These are phyloP conservation scores for Neopestalotiopsis sp. DNA, from an alignment of 2,329 filamentous ascomycete genomes.

Conservation along the genomic window DNA sequence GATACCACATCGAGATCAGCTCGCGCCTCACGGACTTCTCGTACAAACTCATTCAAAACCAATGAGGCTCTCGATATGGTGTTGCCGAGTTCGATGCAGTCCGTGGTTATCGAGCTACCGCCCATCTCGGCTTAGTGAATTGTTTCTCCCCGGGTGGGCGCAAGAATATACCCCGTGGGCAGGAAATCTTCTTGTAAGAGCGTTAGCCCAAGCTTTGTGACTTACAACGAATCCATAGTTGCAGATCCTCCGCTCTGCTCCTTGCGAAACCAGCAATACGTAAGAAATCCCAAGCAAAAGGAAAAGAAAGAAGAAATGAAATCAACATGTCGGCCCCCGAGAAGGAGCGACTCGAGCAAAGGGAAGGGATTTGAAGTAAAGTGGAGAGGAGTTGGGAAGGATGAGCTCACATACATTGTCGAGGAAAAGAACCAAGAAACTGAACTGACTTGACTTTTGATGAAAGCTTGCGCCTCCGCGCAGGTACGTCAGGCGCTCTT, in stretches of 20 bases:
- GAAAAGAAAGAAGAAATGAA: not conserved
- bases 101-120: slow-evolving; percentile 42
- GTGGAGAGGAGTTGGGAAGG: slow-evolving; percentile 4
- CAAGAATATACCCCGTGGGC: not conserved
- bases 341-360: not conserved
- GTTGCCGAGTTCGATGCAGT: slow-evolving; percentile 41
- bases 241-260: slow-evolving; percentile 4
- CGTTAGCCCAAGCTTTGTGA: not conserved
- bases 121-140: slow-evolving; percentile 29
- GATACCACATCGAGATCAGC: slow-evolving; percentile 44
- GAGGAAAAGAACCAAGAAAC: not conserved
- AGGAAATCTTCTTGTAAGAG: not conserved
- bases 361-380: not conserved
- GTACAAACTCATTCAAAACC: slow-evolving; percentile 41
- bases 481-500: not conserved
- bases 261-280: not conserved
- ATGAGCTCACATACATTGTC: slow-evolving; percentile 10
- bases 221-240: slow-evolving; percentile 19
- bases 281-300: not conserved
- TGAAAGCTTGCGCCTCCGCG: not conserved
- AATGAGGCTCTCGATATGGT: slow-evolving; percentile 39
- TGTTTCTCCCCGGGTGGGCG: not conserved
- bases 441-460: not conserved
- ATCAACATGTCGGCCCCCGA: not conserved
- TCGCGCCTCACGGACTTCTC: slow-evolving; percentile 46